A percentile compares a stretch with the other conserved stretches of the same genome.
Conservation (phyloP, 1,284 basidiomycete species). For the Porogramme epimiltina region DNA sequence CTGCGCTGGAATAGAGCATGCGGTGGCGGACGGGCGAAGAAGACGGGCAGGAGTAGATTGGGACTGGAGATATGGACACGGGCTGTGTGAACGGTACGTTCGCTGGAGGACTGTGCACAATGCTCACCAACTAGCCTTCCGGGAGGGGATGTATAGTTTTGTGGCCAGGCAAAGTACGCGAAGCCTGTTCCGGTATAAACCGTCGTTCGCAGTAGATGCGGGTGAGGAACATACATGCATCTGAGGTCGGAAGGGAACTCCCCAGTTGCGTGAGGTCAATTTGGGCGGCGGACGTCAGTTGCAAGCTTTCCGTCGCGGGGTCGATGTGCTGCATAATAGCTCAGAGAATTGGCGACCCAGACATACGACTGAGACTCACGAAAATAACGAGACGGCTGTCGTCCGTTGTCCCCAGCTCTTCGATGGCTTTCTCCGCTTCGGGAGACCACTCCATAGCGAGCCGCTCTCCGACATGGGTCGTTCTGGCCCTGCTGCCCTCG, state of each 20-base stretch:
- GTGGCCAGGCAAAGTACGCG: constrained; percentile 76
- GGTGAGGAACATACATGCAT: constrained; percentile 45
- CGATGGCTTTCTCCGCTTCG: constrained; percentile 66
- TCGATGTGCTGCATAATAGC: constrained; percentile 56
- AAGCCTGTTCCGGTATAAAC: constrained; percentile 46
- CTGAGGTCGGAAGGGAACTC: constrained; percentile 50
- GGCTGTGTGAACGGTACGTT: too few species aligned
- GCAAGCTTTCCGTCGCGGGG: constrained; percentile 54
- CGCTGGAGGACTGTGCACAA: not conserved
- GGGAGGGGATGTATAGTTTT: constrained; percentile 40
- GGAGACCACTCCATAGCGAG: constrained; percentile 65
- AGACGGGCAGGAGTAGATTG: constrained; percentile 88
- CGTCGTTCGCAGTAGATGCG: not conserved
- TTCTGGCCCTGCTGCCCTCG: constrained; percentile 56
- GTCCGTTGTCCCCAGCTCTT: constrained; percentile 50
- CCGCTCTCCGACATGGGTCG: constrained; percentile 57
- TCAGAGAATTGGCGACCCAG: not conserved
- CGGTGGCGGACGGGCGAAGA: constrained; percentile 78
- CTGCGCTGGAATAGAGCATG: constrained; percentile 84
- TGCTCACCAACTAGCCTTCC: constrained; percentile 61
- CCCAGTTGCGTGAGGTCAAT: constrained; percentile 46
- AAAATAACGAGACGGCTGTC: constrained; percentile 61
- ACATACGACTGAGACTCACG: constrained; percentile 45
- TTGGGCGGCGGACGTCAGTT: constrained; percentile 42
- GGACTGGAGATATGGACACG: constrained; percentile 51